phyloP scores from a whole-genome alignment of 768 basidiomycete genomes.

The Krasilnikovozyma curviuscula region DNA sequence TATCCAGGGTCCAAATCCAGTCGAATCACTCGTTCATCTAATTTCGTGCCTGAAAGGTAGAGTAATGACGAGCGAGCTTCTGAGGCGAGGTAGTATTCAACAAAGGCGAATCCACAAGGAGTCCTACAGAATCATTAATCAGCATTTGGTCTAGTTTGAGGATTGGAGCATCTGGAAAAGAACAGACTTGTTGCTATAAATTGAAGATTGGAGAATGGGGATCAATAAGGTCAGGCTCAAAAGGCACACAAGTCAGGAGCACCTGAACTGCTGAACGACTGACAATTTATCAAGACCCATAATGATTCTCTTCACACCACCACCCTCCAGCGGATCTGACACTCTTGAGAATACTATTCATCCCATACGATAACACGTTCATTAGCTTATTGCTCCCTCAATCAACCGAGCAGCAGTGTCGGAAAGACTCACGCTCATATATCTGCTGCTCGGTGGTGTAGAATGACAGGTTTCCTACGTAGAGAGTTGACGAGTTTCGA shows the following conservation, averaged over 20 bases:
- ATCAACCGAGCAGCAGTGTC: not conserved
- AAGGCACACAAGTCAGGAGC: not conserved
- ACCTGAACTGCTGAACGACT: not conserved
- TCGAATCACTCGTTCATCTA: constrained; percentile 94
- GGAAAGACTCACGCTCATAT: constrained; percentile 37
- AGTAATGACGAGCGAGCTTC: constrained; percentile 85
- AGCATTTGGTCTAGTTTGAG: not conserved
- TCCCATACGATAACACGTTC: not conserved
- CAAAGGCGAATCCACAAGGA: constrained; percentile 28
- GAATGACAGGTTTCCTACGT: constrained; percentile 41
- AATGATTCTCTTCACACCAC: constrained; percentile 79
- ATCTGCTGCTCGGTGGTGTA: constrained; percentile 94
- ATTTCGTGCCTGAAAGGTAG: constrained; percentile 91
- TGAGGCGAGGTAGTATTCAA: constrained; percentile 66
- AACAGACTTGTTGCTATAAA: not conserved
- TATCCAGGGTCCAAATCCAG: constrained; percentile 96
- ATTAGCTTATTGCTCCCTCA: not conserved
- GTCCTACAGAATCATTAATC: constrained; percentile 16
- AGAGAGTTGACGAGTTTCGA: constrained; percentile 66
- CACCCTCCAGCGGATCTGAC: constrained; percentile 27
- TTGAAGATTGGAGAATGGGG: no score
- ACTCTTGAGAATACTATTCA: constrained; percentile 8
- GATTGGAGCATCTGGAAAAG: not conserved
- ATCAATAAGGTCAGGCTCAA: no score
- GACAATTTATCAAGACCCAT: constrained; percentile 55